phyloP scores from a whole-genome alignment of 495 filamentous ascomycete genomes.

The Copromyces sp. region DNA sequence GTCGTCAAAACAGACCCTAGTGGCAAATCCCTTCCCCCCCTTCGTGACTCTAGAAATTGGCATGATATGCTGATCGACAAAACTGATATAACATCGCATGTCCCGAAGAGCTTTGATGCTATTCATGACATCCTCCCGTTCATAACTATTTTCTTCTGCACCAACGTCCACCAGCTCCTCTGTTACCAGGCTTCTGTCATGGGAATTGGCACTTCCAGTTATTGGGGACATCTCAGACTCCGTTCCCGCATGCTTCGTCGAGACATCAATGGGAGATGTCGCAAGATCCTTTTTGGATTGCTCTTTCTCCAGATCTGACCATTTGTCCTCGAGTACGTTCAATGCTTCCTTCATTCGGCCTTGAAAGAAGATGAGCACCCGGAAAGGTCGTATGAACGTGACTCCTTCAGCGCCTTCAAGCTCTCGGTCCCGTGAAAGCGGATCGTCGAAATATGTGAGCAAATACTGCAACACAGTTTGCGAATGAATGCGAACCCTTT shows the following conservation, averaged over 20 bases:
- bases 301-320: constrained; percentile 21
- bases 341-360: constrained; percentile 27
- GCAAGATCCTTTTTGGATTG: constrained; percentile 16
- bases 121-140: constrained; percentile 21
- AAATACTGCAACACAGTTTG: constrained; percentile 17
- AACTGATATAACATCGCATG: constrained; percentile 27
- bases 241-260: background rate
- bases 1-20: constrained; percentile 24
- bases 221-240: too few species aligned
- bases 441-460: constrained; percentile 14
- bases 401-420: too few species aligned
- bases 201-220: too few species aligned
- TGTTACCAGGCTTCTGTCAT: too few species aligned
- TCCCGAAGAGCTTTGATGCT: constrained; percentile 21
- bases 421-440: too few species aligned
- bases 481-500: constrained; percentile 32
- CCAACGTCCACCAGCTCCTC: too few species aligned
- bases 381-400: constrained; percentile 31
- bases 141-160: constrained; percentile 9
- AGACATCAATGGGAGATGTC: background rate
- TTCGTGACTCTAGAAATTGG: constrained; percentile 3
- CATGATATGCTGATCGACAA: constrained; percentile 27
- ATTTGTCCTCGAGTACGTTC: constrained; percentile 26
- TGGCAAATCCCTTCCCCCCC: background rate
- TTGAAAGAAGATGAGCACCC: constrained; percentile 28